Base-by-base conservation (phyloP, 2,329 filamentous ascomycete genomes). In the Fusarium concolor region DNA sequence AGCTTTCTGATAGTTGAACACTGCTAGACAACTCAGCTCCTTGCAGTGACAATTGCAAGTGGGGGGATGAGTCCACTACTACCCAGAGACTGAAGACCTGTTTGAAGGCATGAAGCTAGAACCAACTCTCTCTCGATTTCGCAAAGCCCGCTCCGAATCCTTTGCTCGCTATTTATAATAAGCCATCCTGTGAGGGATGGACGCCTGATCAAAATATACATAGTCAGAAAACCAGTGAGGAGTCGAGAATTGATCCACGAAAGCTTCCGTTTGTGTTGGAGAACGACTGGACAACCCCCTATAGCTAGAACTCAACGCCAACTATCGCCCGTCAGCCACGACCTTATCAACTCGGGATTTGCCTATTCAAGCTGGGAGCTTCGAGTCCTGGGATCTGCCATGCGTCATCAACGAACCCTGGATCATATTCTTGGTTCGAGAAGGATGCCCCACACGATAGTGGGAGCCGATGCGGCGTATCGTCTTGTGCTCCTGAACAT, bases 391-490 rank as follows among this genome's bases (percentile, higher is more conserved):
- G 52, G 50, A 62, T 37, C 45, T 47, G 57, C 39, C 41, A 46
- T 51, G 55, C 53, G 56, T 56, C 56, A 67, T 60, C 60, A 53
- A 57, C 49, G 56, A 68, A 52, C 41, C 55, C 60, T 58, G 47
- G 53, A 55, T 61, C 37, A 49, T 45, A 56, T 57, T 50, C 52
- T 47, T 45, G 35, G 24, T 24, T 38, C 49, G 22, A 56, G 57
- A 43, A 55, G 39, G n/a, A 42, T 38, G 62, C 45, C 35, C 53
- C 61, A 63, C 60, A 56, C 52, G 52, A 62, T 59, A 65, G 59
- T 66, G 68, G 70, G 67, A 72, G 62, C 66, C 65, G 70, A 69
- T 69, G 66, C 64, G 58, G 66, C 69, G 70, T 31, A 31, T 71
- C 52, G 60, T 69, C 57, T 64, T 62, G 64, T 71, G 71, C 62